These are phyloP conservation scores for Hyaloperonospora arabidopsidis DNA, from an alignment of 352 stramenopile genomes.

Conservation along the genomic window DNA sequence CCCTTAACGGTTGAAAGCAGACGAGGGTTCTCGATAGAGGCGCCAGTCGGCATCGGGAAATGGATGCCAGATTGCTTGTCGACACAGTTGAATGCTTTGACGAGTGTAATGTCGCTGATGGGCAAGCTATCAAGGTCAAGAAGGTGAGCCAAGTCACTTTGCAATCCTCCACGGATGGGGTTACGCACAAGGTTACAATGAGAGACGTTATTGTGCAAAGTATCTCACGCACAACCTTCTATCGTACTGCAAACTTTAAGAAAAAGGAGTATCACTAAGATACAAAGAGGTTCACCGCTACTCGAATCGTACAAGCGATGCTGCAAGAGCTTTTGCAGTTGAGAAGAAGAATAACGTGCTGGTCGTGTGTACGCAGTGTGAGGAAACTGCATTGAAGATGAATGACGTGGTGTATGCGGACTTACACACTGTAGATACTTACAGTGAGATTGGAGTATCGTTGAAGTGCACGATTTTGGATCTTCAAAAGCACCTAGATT, in stretches of 20 bases:
- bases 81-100: slow-evolving; percentile 1
- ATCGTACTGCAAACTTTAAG: slow-evolving; percentile 1
- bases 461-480: too few relatives aligned
- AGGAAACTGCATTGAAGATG: too few relatives aligned
- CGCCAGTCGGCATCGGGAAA: not conserved
- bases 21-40: not conserved
- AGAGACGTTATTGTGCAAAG: slow-evolving; percentile 2
- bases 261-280: not conserved
- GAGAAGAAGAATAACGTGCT: too few relatives aligned
- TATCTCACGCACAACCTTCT: not conserved
- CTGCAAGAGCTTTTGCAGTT: not conserved
- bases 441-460: too few relatives aligned
- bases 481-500: too few relatives aligned
- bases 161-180: not conserved
- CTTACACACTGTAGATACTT: too few relatives aligned
- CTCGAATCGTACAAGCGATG: not conserved
- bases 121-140: not conserved
- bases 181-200: not conserved
- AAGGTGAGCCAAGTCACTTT: not conserved
- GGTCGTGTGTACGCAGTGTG: too few relatives aligned
- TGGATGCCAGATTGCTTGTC: not conserved
- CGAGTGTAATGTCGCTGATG: slow-evolving; percentile 1
- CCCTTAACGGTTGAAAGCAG: not conserved
- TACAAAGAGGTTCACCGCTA: not conserved
- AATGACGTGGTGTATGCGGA: too few relatives aligned